Percentiles rank a stretch among this genome's conserved stretches.
Evolutionary conservation across 2,329 filamentous ascomycete genomes (phyloP).

Genomic region (Pseudocercospora fuligena): DNA sequence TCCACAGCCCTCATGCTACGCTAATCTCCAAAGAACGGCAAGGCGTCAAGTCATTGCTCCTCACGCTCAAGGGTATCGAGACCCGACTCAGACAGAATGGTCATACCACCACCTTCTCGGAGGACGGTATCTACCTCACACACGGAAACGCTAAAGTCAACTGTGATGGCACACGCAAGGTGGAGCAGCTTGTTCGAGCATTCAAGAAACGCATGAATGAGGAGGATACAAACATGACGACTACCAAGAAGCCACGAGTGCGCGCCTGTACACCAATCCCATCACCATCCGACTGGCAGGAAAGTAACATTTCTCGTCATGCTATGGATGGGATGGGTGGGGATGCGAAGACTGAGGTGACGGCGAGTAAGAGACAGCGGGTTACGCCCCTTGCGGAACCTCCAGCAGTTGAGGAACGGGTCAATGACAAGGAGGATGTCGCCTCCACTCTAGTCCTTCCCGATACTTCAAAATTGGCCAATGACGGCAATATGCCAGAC

Average conservation of each 20-base stretch:
- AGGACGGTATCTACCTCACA: background rate
- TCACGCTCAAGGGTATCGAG: background rate
- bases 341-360: background rate
- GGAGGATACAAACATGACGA: background rate
- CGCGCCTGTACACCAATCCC: background rate
- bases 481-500: background rate
- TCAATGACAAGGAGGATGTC: background rate
- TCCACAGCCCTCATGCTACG: background rate
- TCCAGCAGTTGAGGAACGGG: background rate
- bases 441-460: background rate
- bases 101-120: background rate
- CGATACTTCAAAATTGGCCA: background rate
- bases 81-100: background rate
- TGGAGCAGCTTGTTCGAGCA: background rate
- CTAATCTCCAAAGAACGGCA: background rate
- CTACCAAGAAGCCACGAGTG: background rate
- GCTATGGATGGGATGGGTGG: background rate
- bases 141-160: background rate
- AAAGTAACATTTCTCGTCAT: background rate
- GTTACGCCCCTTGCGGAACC: background rate
- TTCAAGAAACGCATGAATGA: constrained; percentile 1
- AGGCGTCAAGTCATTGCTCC: background rate
- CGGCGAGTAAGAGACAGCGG: background rate
- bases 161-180: background rate
- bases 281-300: background rate